Base-by-base conservation (phyloP, 2,329 filamentous ascomycete genomes). In the Sporothrix protearum region DNA sequence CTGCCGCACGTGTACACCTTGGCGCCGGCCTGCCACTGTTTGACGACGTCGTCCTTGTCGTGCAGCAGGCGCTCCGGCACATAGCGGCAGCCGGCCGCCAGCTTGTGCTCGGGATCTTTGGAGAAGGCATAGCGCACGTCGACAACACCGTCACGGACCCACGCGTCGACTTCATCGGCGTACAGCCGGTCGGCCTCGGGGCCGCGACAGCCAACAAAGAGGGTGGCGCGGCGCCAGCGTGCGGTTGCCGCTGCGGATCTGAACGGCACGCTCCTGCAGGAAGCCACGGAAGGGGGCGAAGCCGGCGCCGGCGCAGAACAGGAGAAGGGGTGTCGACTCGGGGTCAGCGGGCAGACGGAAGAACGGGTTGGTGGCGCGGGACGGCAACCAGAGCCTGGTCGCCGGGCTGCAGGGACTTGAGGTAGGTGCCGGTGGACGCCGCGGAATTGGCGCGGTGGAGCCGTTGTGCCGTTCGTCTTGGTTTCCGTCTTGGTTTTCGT, bases 1-100 rank as follows among this genome's bases (percentile, higher is more conserved):
- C 84, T 85, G 0, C 89, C 89, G 76, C 89, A 91, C 0, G 91
- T 86, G 76, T 86, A 91, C 4, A 90, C 79, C 76, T 85, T 85
- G 0, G 87, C 80, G 0, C 80, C 80, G 9, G 64, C 14, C 10
- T 77, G 73, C 81, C 81, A 83, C 51, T 82, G 74, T n/a, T 59
- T 72, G 61, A 73, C 70, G 5, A 82, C 73, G 4, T 79, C 78
- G 6, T 74, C 75, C 6, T 77, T 71, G 63, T 83, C 77, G 2
- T 87, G 74, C 86, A 82, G 77, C 85, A 81, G 73, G 83, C 84
- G 33, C 82, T 84, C 76, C 85, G 86, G 78, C 80, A 86, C 82
- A 53, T 79, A 73, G 51, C 71, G 75, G 72, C 76, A 77, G 16
- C 76, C 76, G 9, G 74, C 64, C 12, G 39, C 81, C 78, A 51